Evolutionary conservation across 169 alveolate genomes (phyloP).

Genomic region (Plasmodium vivax): DNA sequence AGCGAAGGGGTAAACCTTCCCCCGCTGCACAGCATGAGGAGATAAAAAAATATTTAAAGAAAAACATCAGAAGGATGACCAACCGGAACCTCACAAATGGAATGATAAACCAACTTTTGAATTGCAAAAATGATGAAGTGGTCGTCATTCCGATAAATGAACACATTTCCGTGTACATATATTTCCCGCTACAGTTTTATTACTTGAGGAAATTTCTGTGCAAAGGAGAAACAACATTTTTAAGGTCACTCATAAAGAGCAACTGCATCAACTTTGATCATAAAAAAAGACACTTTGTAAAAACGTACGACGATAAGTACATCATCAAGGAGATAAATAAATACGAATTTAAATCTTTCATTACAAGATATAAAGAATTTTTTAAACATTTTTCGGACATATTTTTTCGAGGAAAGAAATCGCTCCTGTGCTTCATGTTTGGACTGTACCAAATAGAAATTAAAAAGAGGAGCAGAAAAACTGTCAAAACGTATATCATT

Average conservation of each 20-base stretch:
- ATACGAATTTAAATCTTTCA: constrained; percentile 62
- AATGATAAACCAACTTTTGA: constrained; percentile 1
- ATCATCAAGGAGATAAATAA: constrained; percentile 68
- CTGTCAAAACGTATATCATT: constrained; percentile 45
- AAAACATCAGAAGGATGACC: not conserved
- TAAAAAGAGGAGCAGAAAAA: constrained; percentile 37
- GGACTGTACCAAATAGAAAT: constrained; percentile 63
- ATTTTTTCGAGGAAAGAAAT: constrained; percentile 35
- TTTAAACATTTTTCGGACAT: constrained; percentile 64
- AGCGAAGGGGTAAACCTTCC: not conserved
- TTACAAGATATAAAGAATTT: constrained; percentile 63
- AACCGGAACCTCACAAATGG: not conserved
- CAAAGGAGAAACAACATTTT: constrained; percentile 33
- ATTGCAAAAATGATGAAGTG: constrained; percentile 41
- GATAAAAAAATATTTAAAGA: constrained; percentile 28
- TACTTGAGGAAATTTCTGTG: constrained; percentile 44
- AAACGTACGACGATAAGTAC: constrained; percentile 59
- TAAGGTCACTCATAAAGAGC: constrained; percentile 58
- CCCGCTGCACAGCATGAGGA: not conserved
- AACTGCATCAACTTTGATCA: constrained; percentile 65
- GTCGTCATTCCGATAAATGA: constrained; percentile 8
- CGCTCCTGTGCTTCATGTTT: constrained; percentile 36
- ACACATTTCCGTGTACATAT: constrained; percentile 23
- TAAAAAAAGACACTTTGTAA: constrained; percentile 50
- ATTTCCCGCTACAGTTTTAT: constrained; percentile 67